Base-by-base conservation (phyloP, 768 basidiomycete species). In the Tricholoma furcatifolium region DNA sequence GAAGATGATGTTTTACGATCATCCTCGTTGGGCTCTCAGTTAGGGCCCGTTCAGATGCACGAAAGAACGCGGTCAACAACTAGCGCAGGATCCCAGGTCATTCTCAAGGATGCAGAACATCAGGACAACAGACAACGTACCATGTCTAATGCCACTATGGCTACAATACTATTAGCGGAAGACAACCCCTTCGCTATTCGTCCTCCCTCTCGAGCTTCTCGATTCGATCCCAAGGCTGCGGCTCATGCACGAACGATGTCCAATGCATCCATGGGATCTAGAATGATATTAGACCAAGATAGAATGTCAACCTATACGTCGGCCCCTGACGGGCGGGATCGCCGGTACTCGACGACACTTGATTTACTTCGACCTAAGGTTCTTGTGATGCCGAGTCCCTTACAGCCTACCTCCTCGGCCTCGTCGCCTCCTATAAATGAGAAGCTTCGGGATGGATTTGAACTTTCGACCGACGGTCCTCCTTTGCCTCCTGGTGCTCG, bases 331-430 rank as follows among this genome's bases (percentile, higher is more conserved):
- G 58, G 60, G 49, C 74, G 72, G 45, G 79, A 84, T 39, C 80
- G 84, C 34, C 83, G 77, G 17, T 85, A 83, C 62, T 91, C 90
- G 8, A 84, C 85, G 9, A 87, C 88, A 11, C 59, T 87, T 51
- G 90, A 93, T 30, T 74, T 96, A 40, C 76, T 96, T 60, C 80
- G 93, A 18, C 94, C 94, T 1, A 93, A 93, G 67, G 79, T 93
- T n/a, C 84, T 97, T 41, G 84, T 97, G 56, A 96, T 97, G 94
- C 94, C 94, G 9, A 88, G 87, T 55, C 91, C 92, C 1, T 72
- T 96, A 34, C 89, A 94, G 60, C 70, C 75, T 46, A 62, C 69
- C 15, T 62, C 72, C 15, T n/a, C n/a, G n/a, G 60, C 67, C 34
- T 57, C 69, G 18, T 57, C 74, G 15, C 65, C 72, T n/a, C 62